A percentile compares a stretch with the other conserved stretches of the same genome.
phyloP scores from a whole-genome alignment of 1,284 basidiomycete species.

The Ustilago sp. region DNA sequence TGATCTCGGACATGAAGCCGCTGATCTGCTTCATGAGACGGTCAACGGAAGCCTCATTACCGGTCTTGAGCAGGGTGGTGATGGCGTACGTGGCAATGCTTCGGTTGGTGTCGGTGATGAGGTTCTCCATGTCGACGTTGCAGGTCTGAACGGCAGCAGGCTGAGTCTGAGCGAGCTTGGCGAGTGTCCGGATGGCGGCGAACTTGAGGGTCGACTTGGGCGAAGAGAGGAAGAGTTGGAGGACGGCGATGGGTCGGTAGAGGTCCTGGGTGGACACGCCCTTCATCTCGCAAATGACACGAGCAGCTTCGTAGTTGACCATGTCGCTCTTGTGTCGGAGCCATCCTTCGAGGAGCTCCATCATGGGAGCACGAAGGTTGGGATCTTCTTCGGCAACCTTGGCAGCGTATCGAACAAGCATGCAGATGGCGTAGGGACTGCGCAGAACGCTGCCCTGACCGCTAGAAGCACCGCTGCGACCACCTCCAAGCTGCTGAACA shows the following conservation, averaged over 20 bases:
- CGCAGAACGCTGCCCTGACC: conserved; percentile 81
- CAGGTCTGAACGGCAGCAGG: conserved; percentile 87
- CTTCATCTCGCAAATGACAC: conserved; percentile 96
- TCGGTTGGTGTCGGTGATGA: conserved; percentile 95
- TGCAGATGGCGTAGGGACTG: conserved; percentile 98
- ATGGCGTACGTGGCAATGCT: conserved; percentile 99
- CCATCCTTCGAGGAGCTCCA: conserved; percentile 94
- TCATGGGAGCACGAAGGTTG: conserved; percentile 74
- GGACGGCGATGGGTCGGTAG: conserved; percentile 78
- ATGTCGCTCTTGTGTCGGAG: conserved; percentile 99
- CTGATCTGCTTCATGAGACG: conserved; percentile 99
- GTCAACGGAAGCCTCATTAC: conserved; percentile 98
- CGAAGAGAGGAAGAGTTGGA: conserved; percentile 68
- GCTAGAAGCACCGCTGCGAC: conserved; percentile 76
- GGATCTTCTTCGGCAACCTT: conserved; percentile 98
- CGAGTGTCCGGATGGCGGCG: conserved; percentile 94
- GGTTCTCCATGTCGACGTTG: conserved; percentile 97
- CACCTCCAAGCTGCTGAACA: conserved; percentile 82
- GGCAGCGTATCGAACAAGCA: conserved; percentile 96
- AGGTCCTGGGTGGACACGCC: conserved; percentile 82
- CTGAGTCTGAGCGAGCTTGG: conserved; percentile 80
- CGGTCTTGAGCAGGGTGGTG: conserved; percentile 98
- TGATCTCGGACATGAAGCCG: conserved; percentile 99
- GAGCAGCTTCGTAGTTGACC: conserved; percentile 99
- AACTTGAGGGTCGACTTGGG: conserved; percentile 83